phyloP scores from a whole-genome alignment of 208 protist genomes.

The Strigomonas galati region DNA sequence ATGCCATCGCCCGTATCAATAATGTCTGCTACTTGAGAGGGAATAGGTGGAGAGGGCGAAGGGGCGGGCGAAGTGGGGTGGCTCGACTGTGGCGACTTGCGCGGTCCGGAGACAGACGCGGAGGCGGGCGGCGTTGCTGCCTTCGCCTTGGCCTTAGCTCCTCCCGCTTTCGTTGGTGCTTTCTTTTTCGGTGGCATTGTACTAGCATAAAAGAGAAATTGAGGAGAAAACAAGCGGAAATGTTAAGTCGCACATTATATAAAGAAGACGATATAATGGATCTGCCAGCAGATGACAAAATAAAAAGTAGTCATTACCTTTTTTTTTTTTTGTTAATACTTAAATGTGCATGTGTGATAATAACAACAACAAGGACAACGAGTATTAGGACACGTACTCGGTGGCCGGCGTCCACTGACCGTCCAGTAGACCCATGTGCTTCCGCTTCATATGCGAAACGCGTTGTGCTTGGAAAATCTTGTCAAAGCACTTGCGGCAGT shows the following conservation, averaged over 20 bases:
- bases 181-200: conserved; percentile 18
- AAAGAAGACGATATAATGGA: no score
- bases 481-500: conserved; percentile 85
- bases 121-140: not conserved
- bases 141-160: not conserved
- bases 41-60: no score
- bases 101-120: no score
- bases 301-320: not conserved
- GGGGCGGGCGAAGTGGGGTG: no score
- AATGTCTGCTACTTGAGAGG: no score
- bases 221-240: not conserved
- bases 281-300: no score
- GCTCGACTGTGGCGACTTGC: no score
- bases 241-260: no score
- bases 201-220: no score
- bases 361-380: no score
- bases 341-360: no score
- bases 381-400: conserved; percentile 45
- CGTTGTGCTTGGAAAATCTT: conserved; percentile 49
- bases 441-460: conserved; percentile 39
- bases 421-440: conserved; percentile 61
- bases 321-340: not conserved
- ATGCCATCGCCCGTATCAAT: no score
- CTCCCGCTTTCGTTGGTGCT: not conserved
- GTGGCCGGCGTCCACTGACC: conserved; percentile 78